Percentiles rank a stretch among this genome's conserved stretches.
phyloP scores from a whole-genome alignment of 2,329 filamentous ascomycete species.

The Calonectria multiphialidica region DNA sequence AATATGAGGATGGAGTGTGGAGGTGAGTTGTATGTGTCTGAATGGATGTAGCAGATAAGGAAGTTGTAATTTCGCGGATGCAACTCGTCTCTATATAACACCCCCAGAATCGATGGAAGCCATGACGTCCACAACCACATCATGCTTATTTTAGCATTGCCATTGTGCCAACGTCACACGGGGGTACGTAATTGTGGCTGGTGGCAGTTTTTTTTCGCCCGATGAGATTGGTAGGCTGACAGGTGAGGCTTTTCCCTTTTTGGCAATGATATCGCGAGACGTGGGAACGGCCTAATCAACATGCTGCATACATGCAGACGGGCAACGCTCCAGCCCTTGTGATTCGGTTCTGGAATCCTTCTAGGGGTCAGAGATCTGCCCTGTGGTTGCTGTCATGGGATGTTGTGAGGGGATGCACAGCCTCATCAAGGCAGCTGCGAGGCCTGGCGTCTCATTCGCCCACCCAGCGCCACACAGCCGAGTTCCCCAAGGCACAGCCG shows the following conservation, averaged over 20 bases:
- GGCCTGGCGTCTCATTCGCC: background rate
- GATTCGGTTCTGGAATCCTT: conserved; percentile 18
- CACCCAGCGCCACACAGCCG: background rate
- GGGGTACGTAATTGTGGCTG: conserved; percentile 4
- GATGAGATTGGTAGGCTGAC: background rate
- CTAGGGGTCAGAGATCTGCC: background rate
- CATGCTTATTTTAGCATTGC: background rate
- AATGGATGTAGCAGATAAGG: background rate
- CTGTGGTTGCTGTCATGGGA: background rate
- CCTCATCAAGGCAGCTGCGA: background rate
- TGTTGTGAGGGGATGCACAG: background rate
- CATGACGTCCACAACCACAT: background rate
- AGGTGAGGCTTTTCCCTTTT: too few relatives aligned
- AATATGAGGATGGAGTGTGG: background rate
- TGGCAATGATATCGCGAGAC: too few relatives aligned
- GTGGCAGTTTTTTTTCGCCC: background rate
- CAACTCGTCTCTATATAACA: background rate
- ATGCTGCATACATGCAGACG: too few relatives aligned
- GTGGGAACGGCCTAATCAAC: too few relatives aligned
- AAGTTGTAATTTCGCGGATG: background rate
- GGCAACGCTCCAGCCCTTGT: too few relatives aligned
- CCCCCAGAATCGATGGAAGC: background rate
- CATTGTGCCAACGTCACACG: background rate
- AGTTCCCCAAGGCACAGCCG: background rate
- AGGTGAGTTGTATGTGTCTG: background rate